Evolutionary conservation across 305 asterid species (phyloP).

Genomic region (Rubia balearica): DNA sequence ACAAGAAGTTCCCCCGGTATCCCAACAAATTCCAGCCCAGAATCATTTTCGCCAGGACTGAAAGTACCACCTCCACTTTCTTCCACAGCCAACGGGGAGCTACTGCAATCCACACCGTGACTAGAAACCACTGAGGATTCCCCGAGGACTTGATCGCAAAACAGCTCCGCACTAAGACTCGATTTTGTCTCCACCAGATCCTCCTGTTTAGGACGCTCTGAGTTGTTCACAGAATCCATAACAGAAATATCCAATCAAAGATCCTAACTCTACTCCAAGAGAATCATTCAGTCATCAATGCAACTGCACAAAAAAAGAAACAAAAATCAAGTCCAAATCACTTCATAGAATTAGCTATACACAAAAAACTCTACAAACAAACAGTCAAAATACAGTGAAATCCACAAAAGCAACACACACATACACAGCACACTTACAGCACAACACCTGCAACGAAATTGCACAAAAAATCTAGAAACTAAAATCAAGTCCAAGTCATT

Average conservation of each 20-base stretch:
- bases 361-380: constrained; percentile 7
- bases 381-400: constrained; percentile 9
- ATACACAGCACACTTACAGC: neutral
- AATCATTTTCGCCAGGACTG: constrained; percentile 11
- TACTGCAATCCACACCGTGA: constrained; percentile 22
- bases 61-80: constrained; percentile 5
- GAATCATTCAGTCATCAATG: constrained; percentile 21
- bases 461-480: too few relatives aligned
- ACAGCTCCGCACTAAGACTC: constrained; percentile 18
- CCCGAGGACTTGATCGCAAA: constrained; percentile 25
- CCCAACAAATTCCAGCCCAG: constrained; percentile 10
- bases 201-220: constrained; percentile 34
- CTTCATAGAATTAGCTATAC: constrained; percentile 7
- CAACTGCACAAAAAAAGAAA: neutral
- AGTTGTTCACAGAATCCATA: constrained; percentile 32
- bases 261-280: constrained; percentile 32
- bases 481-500: neutral
- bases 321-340: neutral
- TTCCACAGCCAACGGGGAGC: constrained; percentile 14
- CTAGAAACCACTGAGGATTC: constrained; percentile 24
- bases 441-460: neutral
- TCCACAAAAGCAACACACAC: neutral
- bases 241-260: constrained; percentile 31
- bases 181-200: constrained; percentile 24
- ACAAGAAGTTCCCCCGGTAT: neutral